These are phyloP conservation scores for Colletotrichum musae DNA, from an alignment of 2,329 filamentous ascomycete genomes.

Conservation along the genomic window DNA sequence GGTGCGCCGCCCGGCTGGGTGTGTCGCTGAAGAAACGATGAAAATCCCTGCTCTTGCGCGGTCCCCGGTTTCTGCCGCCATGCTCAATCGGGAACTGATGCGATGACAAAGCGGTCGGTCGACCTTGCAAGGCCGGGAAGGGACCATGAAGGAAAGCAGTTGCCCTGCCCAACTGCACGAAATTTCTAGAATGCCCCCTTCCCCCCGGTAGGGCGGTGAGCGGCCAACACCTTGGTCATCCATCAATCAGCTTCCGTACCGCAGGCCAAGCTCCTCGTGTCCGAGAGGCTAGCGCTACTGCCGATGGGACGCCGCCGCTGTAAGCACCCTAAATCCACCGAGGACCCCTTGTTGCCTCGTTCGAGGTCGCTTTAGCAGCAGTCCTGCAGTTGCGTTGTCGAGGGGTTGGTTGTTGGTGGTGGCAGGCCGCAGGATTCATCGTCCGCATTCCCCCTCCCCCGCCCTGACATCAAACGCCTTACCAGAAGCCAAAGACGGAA, in stretches of 20 bases:
- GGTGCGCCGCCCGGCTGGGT: too few relatives aligned
- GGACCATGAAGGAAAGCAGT: neutral
- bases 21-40: constrained; percentile 20
- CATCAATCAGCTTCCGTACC: constrained; percentile 10
- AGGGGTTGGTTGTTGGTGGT: too few relatives aligned
- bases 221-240: constrained; percentile 11
- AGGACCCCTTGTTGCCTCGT: neutral
- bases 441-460: too few relatives aligned
- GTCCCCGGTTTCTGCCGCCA: neutral
- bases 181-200: constrained; percentile 34
- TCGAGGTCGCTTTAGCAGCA: neutral
- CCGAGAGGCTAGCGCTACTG: neutral
- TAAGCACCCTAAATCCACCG: constrained; percentile 7
- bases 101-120: constrained; percentile 19
- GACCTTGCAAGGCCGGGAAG: neutral
- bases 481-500: neutral
- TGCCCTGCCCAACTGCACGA: neutral
- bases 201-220: constrained; percentile 16
- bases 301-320: neutral
- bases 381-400: neutral
- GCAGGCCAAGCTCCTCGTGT: neutral
- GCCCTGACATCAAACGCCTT: too few relatives aligned
- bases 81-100: neutral
- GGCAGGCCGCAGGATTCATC: too few relatives aligned
- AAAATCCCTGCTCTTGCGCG: constrained; percentile 1